phyloP scores from a whole-genome alignment of 2,329 filamentous ascomycete genomes.

The Rutstroemia sp. region DNA sequence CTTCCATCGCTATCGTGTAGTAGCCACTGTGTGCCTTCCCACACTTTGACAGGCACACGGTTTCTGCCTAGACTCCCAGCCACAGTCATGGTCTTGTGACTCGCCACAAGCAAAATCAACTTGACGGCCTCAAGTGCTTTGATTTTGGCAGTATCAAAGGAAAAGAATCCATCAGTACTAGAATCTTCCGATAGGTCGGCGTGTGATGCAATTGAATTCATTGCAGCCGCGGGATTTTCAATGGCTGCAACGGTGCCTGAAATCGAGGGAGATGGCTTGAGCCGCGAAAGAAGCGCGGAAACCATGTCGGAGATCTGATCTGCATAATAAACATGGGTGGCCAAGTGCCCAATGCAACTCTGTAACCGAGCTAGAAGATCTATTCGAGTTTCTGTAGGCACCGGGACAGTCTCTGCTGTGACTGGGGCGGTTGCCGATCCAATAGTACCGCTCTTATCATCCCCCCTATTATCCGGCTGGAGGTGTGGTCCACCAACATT shows the following conservation, averaged over 20 bases:
- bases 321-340: conserved; percentile 93
- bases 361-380: conserved; percentile 66
- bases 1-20: conserved; percentile 69
- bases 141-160: conserved; percentile 52
- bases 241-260: conserved; percentile 39
- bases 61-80: conserved; percentile 64
- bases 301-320: conserved; percentile 97
- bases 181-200: conserved; percentile 44
- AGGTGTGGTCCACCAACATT: conserved; percentile 29
- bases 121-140: conserved; percentile 74
- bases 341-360: conserved; percentile 80
- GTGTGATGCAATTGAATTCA: conserved; percentile 39
- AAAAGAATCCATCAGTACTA: conserved; percentile 52
- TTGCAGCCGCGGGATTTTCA: conserved; percentile 35
- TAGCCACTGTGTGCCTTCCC: conserved; percentile 96
- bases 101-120: conserved; percentile 74
- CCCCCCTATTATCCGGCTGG: conserved; percentile 23
- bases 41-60: conserved; percentile 71
- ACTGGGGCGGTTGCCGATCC: conserved; percentile 19
- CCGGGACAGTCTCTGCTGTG: conserved; percentile 33
- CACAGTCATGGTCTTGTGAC: conserved; percentile 52
- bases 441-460: conserved; percentile 10
- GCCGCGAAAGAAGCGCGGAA: conserved; percentile 64
- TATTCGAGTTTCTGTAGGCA: conserved; percentile 46
- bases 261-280: conserved; percentile 57